Evolutionary conservation across 2,329 filamentous ascomycete genomes (phyloP), one percentile per base, ranked within the genome.

Genomic region (Nigrospora oryzae): DNA sequence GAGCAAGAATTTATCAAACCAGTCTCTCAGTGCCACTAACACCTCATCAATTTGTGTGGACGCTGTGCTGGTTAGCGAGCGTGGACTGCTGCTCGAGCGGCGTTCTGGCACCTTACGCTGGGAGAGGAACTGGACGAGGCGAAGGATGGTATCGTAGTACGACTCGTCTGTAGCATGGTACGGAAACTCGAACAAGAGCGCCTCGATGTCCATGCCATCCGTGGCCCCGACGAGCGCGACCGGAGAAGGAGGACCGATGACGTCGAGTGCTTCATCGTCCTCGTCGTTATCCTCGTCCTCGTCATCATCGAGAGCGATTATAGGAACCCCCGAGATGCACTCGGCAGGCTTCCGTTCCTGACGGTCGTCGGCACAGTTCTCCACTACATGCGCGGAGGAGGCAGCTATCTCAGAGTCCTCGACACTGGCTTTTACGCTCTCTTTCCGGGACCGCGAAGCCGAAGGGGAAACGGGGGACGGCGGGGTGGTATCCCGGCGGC

Each of bases 1-100:
- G 17, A 49, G 50, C 17, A 81, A 51, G 55, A 72, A 79, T 14
- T 57, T 60, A 8, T 69, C 64, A 19, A 81, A 65, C 77, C 77
- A 83, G 6, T 61, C 58, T 15, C 67, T 61, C 13, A 83, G 46
- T 41, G 62, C 61, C 15, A 60, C 53, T 16, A 79, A 56, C 19
- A 73, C 64, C 12, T 66, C 61, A 15, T 70, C 67, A 31, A 74
- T 71, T 50, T 68, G 57, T 3, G 63, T 46, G 12, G 59, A 53
- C 51, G 74, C 70, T 75, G 43, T 12, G 16, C 15, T 23, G 13
- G 30, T 43, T 34, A 43, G 41, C 41, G 14, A 23, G 32, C 30
- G 33, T 43, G 43, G 4, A 28, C 39, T 19, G 46, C 57, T 55
- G 47, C 62, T 7, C 2, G 23, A 23, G 19, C 16, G 16, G 23